A percentile compares a stretch with the other conserved stretches of the same genome.
Conservation (phyloP, 768 basidiomycete species). For the Glaciozyma martinii region DNA sequence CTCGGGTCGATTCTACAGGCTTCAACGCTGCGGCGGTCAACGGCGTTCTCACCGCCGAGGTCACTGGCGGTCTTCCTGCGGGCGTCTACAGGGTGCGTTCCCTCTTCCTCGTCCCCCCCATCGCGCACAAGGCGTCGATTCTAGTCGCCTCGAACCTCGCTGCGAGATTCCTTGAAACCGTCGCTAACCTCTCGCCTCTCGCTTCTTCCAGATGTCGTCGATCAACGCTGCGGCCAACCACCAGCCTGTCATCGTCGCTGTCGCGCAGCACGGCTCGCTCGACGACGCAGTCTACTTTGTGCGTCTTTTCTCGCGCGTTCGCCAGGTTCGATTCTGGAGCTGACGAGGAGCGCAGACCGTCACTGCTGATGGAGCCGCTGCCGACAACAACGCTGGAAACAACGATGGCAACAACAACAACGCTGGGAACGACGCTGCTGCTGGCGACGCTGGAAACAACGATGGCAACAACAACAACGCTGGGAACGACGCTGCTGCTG, state of each 20-base stretch:
- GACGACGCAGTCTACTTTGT: constrained; percentile 53
- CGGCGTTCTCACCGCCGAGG: constrained; percentile 49
- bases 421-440: too few species aligned
- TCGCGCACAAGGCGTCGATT: too few species aligned
- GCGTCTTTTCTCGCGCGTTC: neutral
- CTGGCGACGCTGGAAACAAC: too few species aligned
- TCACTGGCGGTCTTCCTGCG: constrained; percentile 51
- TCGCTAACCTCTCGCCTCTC: neutral
- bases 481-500: too few species aligned
- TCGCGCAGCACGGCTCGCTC: constrained; percentile 53
- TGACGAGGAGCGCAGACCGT: too few species aligned
- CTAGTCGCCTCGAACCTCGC: too few species aligned
- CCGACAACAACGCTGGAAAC: too few species aligned
- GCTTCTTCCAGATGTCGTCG: constrained; percentile 6
- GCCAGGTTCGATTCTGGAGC: too few species aligned
- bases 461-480: too few species aligned
- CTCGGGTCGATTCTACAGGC: constrained; percentile 31
- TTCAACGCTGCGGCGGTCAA: constrained; percentile 44
- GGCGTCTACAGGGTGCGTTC: constrained; percentile 55
- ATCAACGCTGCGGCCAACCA: constrained; percentile 56
- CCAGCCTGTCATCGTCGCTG: constrained; percentile 40
- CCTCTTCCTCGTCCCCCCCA: neutral
- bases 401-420: too few species aligned
- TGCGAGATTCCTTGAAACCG: too few species aligned
- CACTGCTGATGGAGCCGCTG: too few species aligned